Base-by-base conservation (phyloP, 1,284 basidiomycete genomes). In the Coniferiporia weirii region DNA sequence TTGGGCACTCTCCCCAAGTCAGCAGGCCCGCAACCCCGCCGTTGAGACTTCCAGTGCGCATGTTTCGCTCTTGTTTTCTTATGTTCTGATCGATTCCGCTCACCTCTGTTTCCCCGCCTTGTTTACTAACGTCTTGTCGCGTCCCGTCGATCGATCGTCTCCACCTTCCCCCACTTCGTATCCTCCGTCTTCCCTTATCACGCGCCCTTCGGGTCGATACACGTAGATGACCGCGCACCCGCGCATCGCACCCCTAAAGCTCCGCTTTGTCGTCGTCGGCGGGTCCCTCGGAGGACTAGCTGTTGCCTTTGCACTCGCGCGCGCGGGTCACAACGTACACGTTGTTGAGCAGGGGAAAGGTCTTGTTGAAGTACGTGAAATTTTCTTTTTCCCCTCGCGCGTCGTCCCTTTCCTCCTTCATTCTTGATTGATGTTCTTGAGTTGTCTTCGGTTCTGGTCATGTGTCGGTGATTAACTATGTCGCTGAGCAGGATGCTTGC, bases 261-360 rank as follows among this genome's bases (percentile, higher is more conserved):
- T 67, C 40, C 38, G 63, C 13, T 55, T 69, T 56, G 35, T 68
- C 36, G 56, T 69, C 44, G 66, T 68, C 46, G 67, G 67, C 48
- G 66, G 64, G 6, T 66, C 66, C 2, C 60, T 65, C 6, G 64
- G 66, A 0, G 83, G 82, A 27, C 75, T 85, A 4, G 76, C 83
- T 1, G 73, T 74, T 13, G 83, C 81, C 8, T 76, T 76, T 64
- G 71, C 78, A 2, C 70, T 84, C 43, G 68, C 72, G 19, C 70
- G 73, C 36, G 71, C 75, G 43, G 83, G 83, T 2, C 83, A 85
- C 59, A 70, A 69, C 4, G 82, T 83, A 8, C 75, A 73, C 8
- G 74, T 84, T 2, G 64, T 84, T 47, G 83, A 84, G 64, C 72
- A 73, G 55, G 71, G 72, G 44, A 62, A 64, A 4, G 66, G 66